Conservation (phyloP, 140 eudicot species). For the Senecio squalidus region DNA sequence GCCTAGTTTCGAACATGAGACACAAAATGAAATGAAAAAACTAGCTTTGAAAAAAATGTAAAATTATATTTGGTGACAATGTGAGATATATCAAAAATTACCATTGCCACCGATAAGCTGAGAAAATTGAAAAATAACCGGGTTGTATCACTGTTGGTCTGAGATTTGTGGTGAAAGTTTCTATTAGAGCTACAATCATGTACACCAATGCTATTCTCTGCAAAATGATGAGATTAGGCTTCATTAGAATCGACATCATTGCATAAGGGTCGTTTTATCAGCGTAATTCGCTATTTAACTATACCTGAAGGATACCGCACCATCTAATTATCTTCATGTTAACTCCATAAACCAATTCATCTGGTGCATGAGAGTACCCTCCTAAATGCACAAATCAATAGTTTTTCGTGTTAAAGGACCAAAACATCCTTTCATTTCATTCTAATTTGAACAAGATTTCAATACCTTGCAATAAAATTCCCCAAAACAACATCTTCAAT, state of each 20-base stretch:
- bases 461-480: conserved; percentile 71
- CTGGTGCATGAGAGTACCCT: conserved; percentile 89
- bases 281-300: not conserved
- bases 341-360: conserved; percentile 61
- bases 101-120: conserved; percentile 90
- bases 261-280: not conserved
- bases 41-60: no score
- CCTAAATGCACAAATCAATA: conserved; percentile 47
- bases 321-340: conserved; percentile 75
- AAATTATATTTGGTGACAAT: not conserved
- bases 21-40: not conserved
- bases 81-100: conserved; percentile 9
- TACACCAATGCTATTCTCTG: conserved; percentile 91
- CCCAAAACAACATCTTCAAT: conserved; percentile 75
- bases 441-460: not conserved
- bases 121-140: conserved; percentile 57
- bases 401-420: not conserved
- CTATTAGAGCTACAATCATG: conserved; percentile 67
- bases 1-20: conserved; percentile 31
- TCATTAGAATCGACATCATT: not conserved
- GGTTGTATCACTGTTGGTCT: conserved; percentile 45
- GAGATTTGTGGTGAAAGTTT: conserved; percentile 57
- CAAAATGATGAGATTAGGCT: not conserved
- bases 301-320: conserved; percentile 94
- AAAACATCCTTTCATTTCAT: not conserved